Conservation (phyloP, 495 filamentous ascomycete genomes). For the Annulohypoxylon nitens region DNA sequence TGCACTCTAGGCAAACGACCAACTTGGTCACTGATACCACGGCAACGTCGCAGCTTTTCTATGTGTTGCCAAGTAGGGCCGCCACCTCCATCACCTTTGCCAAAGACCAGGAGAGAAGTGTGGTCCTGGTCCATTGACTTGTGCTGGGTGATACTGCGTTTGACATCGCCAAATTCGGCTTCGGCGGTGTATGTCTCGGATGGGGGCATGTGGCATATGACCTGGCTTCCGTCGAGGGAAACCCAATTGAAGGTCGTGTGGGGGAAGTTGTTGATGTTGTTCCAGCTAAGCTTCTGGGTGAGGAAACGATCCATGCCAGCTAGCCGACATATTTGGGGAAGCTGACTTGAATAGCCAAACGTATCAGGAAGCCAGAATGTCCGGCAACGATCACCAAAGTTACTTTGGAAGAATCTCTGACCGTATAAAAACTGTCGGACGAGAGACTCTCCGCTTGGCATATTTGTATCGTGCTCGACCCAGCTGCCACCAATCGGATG, state of each 20-base stretch:
- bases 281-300: slow-evolving; percentile 92
- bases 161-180: slow-evolving; percentile 96
- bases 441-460: slow-evolving; percentile 94
- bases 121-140: slow-evolving; percentile 94
- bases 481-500: slow-evolving; percentile 97
- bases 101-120: slow-evolving; percentile 90
- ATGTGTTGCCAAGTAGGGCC: slow-evolving; percentile 94
- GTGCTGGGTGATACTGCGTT: slow-evolving; percentile 88
- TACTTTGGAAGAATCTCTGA: slow-evolving; percentile 92
- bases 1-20: slow-evolving; percentile 87
- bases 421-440: slow-evolving; percentile 96
- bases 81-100: slow-evolving; percentile 95
- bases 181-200: slow-evolving; percentile 94
- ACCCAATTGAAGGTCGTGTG: slow-evolving; percentile 99
- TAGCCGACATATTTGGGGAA: slow-evolving; percentile 91
- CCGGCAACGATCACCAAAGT: slow-evolving; percentile 86
- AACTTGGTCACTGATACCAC: slow-evolving; percentile 89
- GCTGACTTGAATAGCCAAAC: slow-evolving; percentile 94
- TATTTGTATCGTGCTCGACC: slow-evolving; percentile 98
- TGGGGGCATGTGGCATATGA: slow-evolving; percentile 96
- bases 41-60: slow-evolving; percentile 94
- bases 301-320: slow-evolving; percentile 97
- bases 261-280: slow-evolving; percentile 99
- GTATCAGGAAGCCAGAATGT: slow-evolving; percentile 99
- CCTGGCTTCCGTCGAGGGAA: slow-evolving; percentile 91